These are phyloP conservation scores for Pseudogymnoascus sp. DNA, from an alignment of 2,329 filamentous ascomycete species.

Conservation along the genomic window DNA sequence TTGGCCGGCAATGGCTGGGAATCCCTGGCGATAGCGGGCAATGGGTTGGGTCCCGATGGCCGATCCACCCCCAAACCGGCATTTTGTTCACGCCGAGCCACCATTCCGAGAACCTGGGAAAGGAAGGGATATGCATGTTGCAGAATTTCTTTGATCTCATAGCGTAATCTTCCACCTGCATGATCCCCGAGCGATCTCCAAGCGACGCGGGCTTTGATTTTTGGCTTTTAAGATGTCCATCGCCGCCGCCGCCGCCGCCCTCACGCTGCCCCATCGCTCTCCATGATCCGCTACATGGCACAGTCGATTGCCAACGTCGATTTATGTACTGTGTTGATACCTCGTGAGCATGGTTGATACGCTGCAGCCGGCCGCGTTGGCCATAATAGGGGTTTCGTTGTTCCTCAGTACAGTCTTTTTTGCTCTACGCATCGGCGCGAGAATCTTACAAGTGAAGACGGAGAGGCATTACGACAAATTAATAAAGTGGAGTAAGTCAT, in stretches of 20 bases:
- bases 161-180: background rate
- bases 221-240: constrained; percentile 8
- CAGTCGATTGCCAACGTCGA: constrained; percentile 5
- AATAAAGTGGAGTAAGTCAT: constrained; percentile 12
- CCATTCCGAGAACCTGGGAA: constrained; percentile 4
- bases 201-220: background rate
- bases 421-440: constrained; percentile 7
- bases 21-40: background rate
- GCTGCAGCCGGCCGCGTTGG: constrained; percentile 5
- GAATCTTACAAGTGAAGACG: constrained; percentile 4
- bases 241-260: background rate
- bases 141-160: background rate
- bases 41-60: background rate
- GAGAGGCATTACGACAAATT: constrained; percentile 2
- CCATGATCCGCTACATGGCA: constrained; percentile 2
- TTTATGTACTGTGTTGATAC: background rate
- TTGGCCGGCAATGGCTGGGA: background rate
- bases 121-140: background rate
- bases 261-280: background rate
- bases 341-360: constrained; percentile 11
- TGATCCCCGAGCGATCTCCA: background rate
- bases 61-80: background rate
- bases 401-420: constrained; percentile 8
- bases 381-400: constrained; percentile 10
- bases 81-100: background rate